phyloP scores from a whole-genome alignment of 805 yeast genomes.

The Cyberlindnera samutprakarnensis region DNA sequence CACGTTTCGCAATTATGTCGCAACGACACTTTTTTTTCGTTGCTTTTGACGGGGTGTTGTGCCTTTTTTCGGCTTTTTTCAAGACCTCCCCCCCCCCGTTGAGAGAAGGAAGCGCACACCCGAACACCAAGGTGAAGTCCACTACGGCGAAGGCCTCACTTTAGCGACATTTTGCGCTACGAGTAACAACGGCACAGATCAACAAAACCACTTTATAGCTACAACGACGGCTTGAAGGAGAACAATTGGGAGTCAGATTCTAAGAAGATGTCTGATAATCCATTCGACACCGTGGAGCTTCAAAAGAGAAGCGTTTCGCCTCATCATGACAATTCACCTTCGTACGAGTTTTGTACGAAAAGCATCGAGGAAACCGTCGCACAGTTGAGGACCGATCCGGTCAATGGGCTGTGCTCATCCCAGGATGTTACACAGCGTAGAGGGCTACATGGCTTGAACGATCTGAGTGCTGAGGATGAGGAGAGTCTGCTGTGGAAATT shows the following conservation, averaged over 20 bases:
- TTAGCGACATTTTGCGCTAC: too few relatives aligned
- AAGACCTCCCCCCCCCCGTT: too few relatives aligned
- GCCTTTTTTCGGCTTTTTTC: too few relatives aligned
- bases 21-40: too few relatives aligned
- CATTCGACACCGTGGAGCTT: slow-evolving; percentile 22
- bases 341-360: slow-evolving; percentile 54
- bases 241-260: too few relatives aligned
- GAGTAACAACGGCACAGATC: background rate
- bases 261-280: slow-evolving; percentile 22
- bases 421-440: slow-evolving; percentile 72
- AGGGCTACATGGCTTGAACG: slow-evolving; percentile 74
- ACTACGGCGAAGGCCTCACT: too few relatives aligned
- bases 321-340: slow-evolving; percentile 40
- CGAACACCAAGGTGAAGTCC: too few relatives aligned
- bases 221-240: too few relatives aligned
- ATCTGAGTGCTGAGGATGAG: slow-evolving; percentile 66
- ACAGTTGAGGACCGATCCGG: slow-evolving; percentile 54
- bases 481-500: slow-evolving; percentile 69
- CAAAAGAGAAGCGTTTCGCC: slow-evolving; percentile 14
- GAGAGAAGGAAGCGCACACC: too few relatives aligned
- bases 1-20: too few relatives aligned
- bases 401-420: slow-evolving; percentile 53
- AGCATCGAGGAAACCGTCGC: slow-evolving; percentile 58
- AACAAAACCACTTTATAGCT: background rate
- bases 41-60: too few relatives aligned